phyloP scores from a whole-genome alignment of 306 rosid genomes.

The Inga laurina region DNA sequence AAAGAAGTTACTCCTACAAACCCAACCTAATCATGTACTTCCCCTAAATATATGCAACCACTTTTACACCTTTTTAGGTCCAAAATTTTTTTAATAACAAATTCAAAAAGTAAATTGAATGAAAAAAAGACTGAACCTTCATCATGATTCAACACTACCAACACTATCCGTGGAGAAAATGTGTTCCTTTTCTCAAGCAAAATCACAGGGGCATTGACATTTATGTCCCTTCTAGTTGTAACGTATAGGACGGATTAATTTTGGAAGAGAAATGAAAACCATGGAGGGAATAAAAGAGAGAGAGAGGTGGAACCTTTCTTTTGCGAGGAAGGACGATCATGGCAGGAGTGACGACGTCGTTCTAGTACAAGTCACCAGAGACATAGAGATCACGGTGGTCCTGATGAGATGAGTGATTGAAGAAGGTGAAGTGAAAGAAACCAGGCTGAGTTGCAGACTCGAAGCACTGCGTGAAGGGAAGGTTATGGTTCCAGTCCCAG shows the following conservation, averaged over 20 bases:
- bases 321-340: constrained; percentile 87
- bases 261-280: no score
- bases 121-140: neutral
- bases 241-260: no score
- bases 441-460: constrained; percentile 71
- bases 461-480: constrained; percentile 85
- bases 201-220: no score
- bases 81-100: neutral
- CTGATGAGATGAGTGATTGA: constrained; percentile 26
- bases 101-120: no score
- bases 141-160: neutral
- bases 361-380: constrained; percentile 72
- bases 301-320: constrained; percentile 37
- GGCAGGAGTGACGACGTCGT: constrained; percentile 80
- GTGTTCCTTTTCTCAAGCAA: no score
- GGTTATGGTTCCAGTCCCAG: constrained; percentile 91
- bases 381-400: constrained; percentile 66
- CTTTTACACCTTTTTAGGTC: constrained; percentile 9
- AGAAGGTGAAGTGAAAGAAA: constrained; percentile 46
- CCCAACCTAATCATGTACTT: constrained; percentile 4
- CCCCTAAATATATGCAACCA: neutral
- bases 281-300: neutral
- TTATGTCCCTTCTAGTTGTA: no score
- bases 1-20: constrained; percentile 6
- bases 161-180: neutral